Evolutionary conservation across 345 rosid species (phyloP).

Genomic region (Lagerstroemia speciosa): DNA sequence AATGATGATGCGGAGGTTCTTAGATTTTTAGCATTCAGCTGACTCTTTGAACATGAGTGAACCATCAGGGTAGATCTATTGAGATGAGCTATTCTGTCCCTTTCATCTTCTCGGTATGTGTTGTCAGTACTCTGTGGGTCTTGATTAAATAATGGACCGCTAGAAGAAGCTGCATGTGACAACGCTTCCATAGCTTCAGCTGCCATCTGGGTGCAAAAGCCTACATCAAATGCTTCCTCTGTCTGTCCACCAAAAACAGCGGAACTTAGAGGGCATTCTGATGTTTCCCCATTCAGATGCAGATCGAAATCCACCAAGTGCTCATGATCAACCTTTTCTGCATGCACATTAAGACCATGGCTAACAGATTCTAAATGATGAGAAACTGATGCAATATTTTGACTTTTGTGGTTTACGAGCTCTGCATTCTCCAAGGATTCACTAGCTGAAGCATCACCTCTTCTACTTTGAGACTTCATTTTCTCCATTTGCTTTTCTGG

Average conservation of each 20-base stretch:
- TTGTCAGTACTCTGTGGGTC: constrained; percentile 7
- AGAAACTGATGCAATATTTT: constrained; percentile 9
- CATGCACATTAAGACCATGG: constrained; percentile 12
- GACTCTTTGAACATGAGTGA: constrained; percentile 17
- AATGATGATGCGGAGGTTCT: constrained; percentile 10
- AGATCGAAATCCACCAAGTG: constrained; percentile 16
- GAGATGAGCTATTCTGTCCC: constrained; percentile 1
- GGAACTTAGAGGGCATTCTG: constrained; percentile 19
- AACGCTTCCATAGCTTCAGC: constrained; percentile 79
- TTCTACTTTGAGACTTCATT: constrained; percentile 8
- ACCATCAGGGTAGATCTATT: constrained; percentile 1
- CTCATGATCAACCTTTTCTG: constrained; percentile 9
- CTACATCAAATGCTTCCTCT: constrained; percentile 34
- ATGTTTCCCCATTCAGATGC: constrained; percentile 14
- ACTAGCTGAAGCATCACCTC: constrained; percentile 11
- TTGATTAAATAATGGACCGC: constrained; percentile 10
- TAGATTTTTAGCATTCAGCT: constrained; percentile 12
- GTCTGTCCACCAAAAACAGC: constrained; percentile 11
- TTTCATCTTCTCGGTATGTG: constrained; percentile 18
- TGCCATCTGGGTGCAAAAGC: constrained; percentile 69
- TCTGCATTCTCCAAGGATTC: constrained; percentile 18
- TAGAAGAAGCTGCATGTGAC: constrained; percentile 18
- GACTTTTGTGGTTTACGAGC: constrained; percentile 8
- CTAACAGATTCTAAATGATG: constrained; percentile 12
- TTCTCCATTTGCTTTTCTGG: constrained; percentile 1